Base-by-base conservation (phyloP, 2,329 filamentous ascomycete species). In the Diaporthe batatas region DNA sequence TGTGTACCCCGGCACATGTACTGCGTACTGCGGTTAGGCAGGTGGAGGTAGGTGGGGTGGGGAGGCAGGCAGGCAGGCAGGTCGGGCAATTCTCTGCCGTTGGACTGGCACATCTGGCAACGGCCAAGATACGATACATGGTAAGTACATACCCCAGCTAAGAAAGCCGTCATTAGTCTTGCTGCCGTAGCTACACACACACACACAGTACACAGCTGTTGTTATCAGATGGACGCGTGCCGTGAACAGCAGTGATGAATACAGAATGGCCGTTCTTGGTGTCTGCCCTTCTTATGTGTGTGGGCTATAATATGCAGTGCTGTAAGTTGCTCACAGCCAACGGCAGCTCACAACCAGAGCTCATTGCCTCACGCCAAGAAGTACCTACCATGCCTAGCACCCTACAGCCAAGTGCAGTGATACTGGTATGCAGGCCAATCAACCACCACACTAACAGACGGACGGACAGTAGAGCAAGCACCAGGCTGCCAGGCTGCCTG, bases 91-190 rank as follows among this genome's bases (percentile, higher is more conserved):
- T 65, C 29, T 47, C 25, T 51, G 58, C 12, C 34, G 59, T 47
- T 62, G 25, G 58, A 62, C 57, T 44, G 57, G 57, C 36, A 42
- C 44, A 34, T 64, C 47, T 64, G 59, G 59, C 42, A 23, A 64
- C 18, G 39, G 21, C 59, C 29, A 34, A 64, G 62, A 18, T 39
- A 67, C 62, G n/a, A 47, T 67, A 65, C 32, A 5, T n/a, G 36
- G 2, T 5, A 29, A 29, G 29, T 29, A 65, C 29, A 14, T 51
- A 3, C 21, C 59, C 59, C 12, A 51, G 44, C 59, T 23, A 21
- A 11, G 12, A 29, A 29, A 64, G n/a, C 39, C 34, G 18, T 11
- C 39, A 14, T 12, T 18, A 64, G 39, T 18, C 23, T n/a, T 29
- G 16, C 39, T 18, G 39, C 36, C 21, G 10, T 21, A n/a, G 44